phyloP scores from a whole-genome alignment of 176 grass and related monocot species.

The Hyparrhenia diplandra region DNA sequence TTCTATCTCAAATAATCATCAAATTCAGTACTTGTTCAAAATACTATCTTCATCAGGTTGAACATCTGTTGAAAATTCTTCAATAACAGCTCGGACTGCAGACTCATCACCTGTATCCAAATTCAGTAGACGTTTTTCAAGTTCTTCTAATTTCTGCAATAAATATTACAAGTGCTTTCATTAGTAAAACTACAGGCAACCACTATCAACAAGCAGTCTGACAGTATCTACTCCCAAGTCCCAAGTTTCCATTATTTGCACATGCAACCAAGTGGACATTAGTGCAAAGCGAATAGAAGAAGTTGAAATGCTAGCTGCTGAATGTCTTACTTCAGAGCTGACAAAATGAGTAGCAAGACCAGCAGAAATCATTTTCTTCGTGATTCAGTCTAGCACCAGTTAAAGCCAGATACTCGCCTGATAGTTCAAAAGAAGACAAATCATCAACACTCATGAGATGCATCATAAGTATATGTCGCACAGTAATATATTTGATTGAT shows the following conservation, averaged over 20 bases:
- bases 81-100: constrained; percentile 55
- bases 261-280: not conserved
- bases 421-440: constrained; percentile 19
- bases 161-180: constrained; percentile 2
- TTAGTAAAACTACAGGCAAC: not conserved
- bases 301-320: not conserved
- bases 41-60: constrained; percentile 65
- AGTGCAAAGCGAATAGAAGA: too few relatives aligned
- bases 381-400: constrained; percentile 81
- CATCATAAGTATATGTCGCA: not conserved
- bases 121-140: constrained; percentile 63
- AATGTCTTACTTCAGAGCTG: constrained; percentile 57
- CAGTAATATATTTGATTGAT: constrained; percentile 8
- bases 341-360: constrained; percentile 96
- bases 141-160: constrained; percentile 67
- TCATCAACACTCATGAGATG: not conserved
- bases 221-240: not conserved
- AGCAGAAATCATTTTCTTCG: constrained; percentile 75
- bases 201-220: constrained; percentile 8
- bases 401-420: constrained; percentile 88
- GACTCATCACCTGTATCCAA: constrained; percentile 51
- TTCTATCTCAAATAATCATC: not conserved
- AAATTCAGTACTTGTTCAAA: constrained; percentile 65
- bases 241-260: constrained; percentile 12
- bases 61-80: constrained; percentile 71